Conservation (phyloP, 352 stramenopile genomes). For the Phytophthora sp. region DNA sequence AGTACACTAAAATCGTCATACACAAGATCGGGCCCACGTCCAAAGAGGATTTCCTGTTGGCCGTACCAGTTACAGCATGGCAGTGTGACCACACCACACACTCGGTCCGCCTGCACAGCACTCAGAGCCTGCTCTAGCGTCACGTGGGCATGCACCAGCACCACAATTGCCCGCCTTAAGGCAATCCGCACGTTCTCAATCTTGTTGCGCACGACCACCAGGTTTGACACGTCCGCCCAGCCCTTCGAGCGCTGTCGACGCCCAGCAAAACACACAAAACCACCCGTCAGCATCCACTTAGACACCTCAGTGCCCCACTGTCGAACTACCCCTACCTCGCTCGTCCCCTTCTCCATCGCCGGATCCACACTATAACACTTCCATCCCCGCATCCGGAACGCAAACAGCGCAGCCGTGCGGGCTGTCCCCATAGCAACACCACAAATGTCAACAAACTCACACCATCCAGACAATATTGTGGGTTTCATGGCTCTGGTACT, state of each 20-base stretch:
- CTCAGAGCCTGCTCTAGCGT: slow-evolving; percentile 74
- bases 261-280: slow-evolving; percentile 16
- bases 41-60: slow-evolving; percentile 64
- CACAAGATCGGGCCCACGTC: slow-evolving; percentile 62
- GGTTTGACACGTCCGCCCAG: slow-evolving; percentile 65
- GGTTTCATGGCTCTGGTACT: no score
- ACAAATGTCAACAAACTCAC: slow-evolving; percentile 6
- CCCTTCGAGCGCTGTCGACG: slow-evolving; percentile 49
- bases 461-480: no score
- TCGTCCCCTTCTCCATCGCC: slow-evolving; percentile 67
- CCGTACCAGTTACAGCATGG: slow-evolving; percentile 89
- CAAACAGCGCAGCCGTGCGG: slow-evolving; percentile 79
- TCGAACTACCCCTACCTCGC: slow-evolving; percentile 37
- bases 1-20: slow-evolving; percentile 88
- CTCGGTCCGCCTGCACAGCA: slow-evolving; percentile 61
- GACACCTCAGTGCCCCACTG: background rate
- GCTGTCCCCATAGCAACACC: slow-evolving; percentile 34
- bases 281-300: background rate
- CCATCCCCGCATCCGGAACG: slow-evolving; percentile 71
- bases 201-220: slow-evolving; percentile 83
- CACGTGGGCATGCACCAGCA: slow-evolving; percentile 84
- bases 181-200: slow-evolving; percentile 83
- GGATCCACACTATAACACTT: slow-evolving; percentile 84
- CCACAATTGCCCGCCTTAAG: slow-evolving; percentile 61
- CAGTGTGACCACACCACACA: slow-evolving; percentile 73